Base-by-base conservation (phyloP, 2,329 filamentous ascomycete genomes). In the Cladophialophora yegresii region DNA sequence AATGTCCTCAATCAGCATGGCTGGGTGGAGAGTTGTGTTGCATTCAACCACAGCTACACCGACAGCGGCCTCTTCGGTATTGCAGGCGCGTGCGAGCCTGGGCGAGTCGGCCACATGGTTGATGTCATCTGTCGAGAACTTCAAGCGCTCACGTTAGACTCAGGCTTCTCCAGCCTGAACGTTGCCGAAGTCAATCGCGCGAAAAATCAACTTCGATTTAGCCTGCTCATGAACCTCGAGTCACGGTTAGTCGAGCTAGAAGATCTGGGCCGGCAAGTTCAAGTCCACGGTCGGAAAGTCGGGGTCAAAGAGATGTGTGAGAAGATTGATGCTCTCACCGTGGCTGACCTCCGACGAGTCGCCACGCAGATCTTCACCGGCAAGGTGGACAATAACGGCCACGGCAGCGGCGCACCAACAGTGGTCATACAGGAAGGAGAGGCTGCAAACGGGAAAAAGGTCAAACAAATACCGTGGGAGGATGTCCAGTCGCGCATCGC, bases 31-130 rank as follows among this genome's bases (percentile, higher is more conserved):
- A 93, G 88, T 66, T 98, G 95, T 79, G 84, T 96, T 58, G 90
- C 93, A 32, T 98, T 98, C 82, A 98, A 98, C 83, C 93, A 98
- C 82, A 91, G 90, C 54, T 99, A 99, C 83, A 95, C 91, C 0
- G 95, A 99, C 77, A 93, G 89, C 6, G 95, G 95, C 3, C 85
- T 99, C 49, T 99, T 99, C 74, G 95, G 95, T 69, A 97, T 99
- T 75, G 89, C 90, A 0, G 90, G 92, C 0, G 89, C 89, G 30
- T 99, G 95, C 78, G 85, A 88, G 36, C 93, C 95, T 0, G 85
- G 85, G 40, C 87, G 89, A 67, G 91, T 93, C 0, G 83, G 86
- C 2, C 82, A 88, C 70, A 97, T 97, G 91, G 85, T 99, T 22
- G 91, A 97, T 72, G 91, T 96, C 71, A 96, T 97, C 87, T 97